Evolutionary conservation across 257 asterid genomes (phyloP).

Genomic region (Scutellaria minor): DNA sequence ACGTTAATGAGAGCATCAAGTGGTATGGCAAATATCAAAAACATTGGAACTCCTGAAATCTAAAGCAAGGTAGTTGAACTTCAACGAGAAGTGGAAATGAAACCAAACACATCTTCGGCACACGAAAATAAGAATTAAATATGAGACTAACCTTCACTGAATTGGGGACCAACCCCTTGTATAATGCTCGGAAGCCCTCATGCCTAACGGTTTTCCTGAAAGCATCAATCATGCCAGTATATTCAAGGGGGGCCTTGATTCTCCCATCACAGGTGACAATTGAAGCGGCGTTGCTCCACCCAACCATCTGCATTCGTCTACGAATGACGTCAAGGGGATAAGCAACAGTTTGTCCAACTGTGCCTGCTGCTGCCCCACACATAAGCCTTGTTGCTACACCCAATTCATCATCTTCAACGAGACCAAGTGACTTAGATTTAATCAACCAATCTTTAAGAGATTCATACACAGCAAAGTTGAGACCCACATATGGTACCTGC

Average conservation of each 20-base stretch:
- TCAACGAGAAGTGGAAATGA: not conserved
- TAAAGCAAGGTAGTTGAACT: too few species aligned
- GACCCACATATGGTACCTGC: slow-evolving; percentile 98
- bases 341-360: slow-evolving; percentile 97
- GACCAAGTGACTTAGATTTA: slow-evolving; percentile 66
- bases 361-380: slow-evolving; percentile 97
- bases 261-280: slow-evolving; percentile 81
- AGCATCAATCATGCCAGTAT: slow-evolving; percentile 93
- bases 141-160: slow-evolving; percentile 85
- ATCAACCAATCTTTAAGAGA: slow-evolving; percentile 90
- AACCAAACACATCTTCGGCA: not conserved
- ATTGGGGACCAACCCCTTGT: slow-evolving; percentile 96
- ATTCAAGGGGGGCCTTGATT: slow-evolving; percentile 68
- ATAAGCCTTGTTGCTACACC: slow-evolving; percentile 86
- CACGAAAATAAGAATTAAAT: not conserved
- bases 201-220: slow-evolving; percentile 90
- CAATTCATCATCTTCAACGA: slow-evolving; percentile 78
- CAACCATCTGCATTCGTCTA: slow-evolving; percentile 99
- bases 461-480: slow-evolving; percentile 95
- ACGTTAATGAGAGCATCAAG: too few species aligned
- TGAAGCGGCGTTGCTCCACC: slow-evolving; percentile 92
- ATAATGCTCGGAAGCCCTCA: slow-evolving; percentile 88
- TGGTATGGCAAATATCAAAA: too few species aligned
- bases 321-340: slow-evolving; percentile 98
- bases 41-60: not conserved